Percentiles rank a stretch among this genome's conserved stretches.
These are phyloP conservation scores for Microthyrium microscopicum DNA, from an alignment of 2,329 filamentous ascomycete genomes.

Conservation along the genomic window DNA sequence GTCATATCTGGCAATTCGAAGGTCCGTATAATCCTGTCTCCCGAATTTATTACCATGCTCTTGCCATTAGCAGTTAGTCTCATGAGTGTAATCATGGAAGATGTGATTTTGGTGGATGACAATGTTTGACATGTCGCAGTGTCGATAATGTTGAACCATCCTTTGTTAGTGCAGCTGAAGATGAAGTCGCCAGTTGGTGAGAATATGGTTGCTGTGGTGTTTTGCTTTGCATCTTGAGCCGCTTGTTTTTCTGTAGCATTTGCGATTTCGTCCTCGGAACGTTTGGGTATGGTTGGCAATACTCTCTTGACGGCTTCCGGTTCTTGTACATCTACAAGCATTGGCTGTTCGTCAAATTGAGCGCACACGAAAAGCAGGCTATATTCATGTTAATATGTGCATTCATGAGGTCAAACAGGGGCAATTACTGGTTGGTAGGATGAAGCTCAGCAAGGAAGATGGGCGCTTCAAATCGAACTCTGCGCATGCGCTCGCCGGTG, in stretches of 20 bases:
- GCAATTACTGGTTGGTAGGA: constrained; percentile 64
- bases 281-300: constrained; percentile 67
- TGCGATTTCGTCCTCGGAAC: constrained; percentile 53
- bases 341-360: constrained; percentile 81
- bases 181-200: constrained; percentile 75
- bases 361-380: constrained; percentile 76
- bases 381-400: too few species aligned
- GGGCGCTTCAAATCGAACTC: constrained; percentile 79
- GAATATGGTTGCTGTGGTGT: constrained; percentile 85
- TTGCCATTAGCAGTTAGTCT: constrained; percentile 71
- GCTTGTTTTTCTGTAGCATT: constrained; percentile 68
- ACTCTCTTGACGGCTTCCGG: constrained; percentile 56
- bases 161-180: constrained; percentile 83
- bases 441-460: constrained; percentile 94
- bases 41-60: constrained; percentile 80
- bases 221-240: constrained; percentile 84
- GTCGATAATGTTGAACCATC: constrained; percentile 90
- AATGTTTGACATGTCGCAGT: constrained; percentile 65
- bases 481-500: constrained; percentile 54
- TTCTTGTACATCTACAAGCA: constrained; percentile 66
- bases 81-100: constrained; percentile 74
- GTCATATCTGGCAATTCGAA: constrained; percentile 67
- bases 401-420: background rate
- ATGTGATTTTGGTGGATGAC: constrained; percentile 76
- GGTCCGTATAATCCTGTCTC: constrained; percentile 87